Percentiles rank a stretch among this genome's conserved stretches.
These are phyloP conservation scores for Silene noctiflora DNA, from an alignment of 179 eudicot genomes.

Conservation along the genomic window DNA sequence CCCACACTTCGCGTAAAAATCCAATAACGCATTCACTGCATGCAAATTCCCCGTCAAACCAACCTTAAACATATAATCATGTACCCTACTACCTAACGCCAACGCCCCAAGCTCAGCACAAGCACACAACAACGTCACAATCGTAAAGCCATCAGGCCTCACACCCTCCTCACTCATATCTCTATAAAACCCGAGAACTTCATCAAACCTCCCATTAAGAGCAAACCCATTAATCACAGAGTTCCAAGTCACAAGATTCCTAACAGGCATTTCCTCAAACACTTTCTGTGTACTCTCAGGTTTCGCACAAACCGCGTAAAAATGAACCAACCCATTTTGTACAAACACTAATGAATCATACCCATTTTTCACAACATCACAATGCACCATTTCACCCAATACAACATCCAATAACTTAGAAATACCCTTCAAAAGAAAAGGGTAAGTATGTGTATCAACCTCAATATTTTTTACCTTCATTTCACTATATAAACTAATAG, in stretches of 20 bases:
- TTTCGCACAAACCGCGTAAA: constrained; percentile 56
- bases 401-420: constrained; percentile 47
- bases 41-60: constrained; percentile 59
- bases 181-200: constrained; percentile 49
- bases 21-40: constrained; percentile 61
- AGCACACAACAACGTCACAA: constrained; percentile 75
- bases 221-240: constrained; percentile 76
- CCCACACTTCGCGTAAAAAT: constrained; percentile 80
- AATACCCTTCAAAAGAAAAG: constrained; percentile 67
- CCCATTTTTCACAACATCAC: constrained; percentile 52
- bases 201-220: constrained; percentile 58
- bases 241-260: constrained; percentile 81
- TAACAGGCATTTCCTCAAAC: constrained; percentile 63
- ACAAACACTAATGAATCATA: constrained; percentile 54
- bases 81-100: constrained; percentile 69
- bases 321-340: constrained; percentile 62
- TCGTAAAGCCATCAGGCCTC: constrained; percentile 72
- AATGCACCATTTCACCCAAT: constrained; percentile 70
- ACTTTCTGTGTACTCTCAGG: constrained; percentile 60
- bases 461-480: constrained; percentile 38
- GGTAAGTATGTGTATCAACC: constrained; percentile 73
- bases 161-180: constrained; percentile 54
- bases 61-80: constrained; percentile 62
- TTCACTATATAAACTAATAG: constrained; percentile 42
- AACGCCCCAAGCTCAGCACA: constrained; percentile 85